phyloP scores from a whole-genome alignment of 1,284 basidiomycete species.

The Tausonia pullulans region DNA sequence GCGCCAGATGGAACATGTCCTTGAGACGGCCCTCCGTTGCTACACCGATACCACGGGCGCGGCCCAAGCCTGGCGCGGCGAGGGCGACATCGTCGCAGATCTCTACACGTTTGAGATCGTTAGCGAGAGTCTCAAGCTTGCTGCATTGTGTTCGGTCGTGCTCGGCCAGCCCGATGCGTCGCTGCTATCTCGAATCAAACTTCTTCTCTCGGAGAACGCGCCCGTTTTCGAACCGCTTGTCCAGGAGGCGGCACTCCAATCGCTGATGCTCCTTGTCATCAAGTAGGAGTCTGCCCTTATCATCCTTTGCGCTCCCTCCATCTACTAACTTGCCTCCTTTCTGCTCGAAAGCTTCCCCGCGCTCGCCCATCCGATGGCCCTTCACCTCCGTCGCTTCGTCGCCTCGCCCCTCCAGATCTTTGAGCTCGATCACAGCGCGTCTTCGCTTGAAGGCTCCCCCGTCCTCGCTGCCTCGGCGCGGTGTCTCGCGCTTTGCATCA shows the following conservation, averaged over 20 bases:
- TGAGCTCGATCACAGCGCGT: constrained; percentile 60
- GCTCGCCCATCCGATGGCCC: constrained; percentile 62
- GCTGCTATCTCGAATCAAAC: constrained; percentile 58
- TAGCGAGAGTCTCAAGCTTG: constrained; percentile 76
- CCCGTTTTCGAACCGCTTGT: constrained; percentile 68
- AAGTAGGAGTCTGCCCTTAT: constrained; percentile 43
- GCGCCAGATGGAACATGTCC: constrained; percentile 6
- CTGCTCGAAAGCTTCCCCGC: constrained; percentile 54
- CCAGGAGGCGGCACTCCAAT: constrained; percentile 74
- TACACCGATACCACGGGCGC: constrained; percentile 61
- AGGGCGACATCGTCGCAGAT: constrained; percentile 58
- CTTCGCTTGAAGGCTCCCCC: constrained; percentile 38
- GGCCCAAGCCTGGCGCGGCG: constrained; percentile 67
- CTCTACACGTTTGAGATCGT: constrained; percentile 80
- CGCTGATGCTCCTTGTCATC: constrained; percentile 65
- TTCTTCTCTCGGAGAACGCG: constrained; percentile 68
- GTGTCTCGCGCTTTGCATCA: constrained; percentile 79
- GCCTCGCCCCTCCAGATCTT: constrained; percentile 80
- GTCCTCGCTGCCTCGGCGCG: constrained; percentile 73
- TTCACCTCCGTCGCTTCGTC: constrained; percentile 74
- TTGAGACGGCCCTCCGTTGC: constrained; percentile 53
- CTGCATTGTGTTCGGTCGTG: constrained; percentile 70
- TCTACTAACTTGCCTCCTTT: background rate
- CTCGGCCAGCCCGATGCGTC: constrained; percentile 55
- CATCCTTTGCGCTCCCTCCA: background rate